Evolutionary conservation across 2,329 filamentous ascomycete species (phyloP).

Genomic region (Aciculosporium take): DNA sequence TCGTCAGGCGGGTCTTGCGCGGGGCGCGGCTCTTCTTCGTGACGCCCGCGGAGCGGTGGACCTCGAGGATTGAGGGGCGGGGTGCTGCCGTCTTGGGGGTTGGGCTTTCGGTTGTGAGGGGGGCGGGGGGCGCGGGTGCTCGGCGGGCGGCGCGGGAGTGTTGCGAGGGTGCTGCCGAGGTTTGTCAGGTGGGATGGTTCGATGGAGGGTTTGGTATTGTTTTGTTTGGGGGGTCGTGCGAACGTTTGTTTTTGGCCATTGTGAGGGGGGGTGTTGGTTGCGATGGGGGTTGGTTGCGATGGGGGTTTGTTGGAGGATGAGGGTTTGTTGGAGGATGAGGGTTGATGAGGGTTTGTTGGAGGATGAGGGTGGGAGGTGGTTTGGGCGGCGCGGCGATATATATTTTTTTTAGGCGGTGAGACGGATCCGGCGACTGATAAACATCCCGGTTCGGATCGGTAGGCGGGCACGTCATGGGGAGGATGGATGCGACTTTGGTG

Average conservation of each 20-base stretch:
- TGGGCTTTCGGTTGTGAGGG: conserved; percentile 61
- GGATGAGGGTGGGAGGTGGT: no score
- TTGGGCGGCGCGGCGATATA: no score
- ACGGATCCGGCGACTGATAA: no score
- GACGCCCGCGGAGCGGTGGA: conserved; percentile 53
- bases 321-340: no score
- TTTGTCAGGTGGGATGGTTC: not conserved
- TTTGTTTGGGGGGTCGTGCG: not conserved
- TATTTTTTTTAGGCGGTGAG: no score
- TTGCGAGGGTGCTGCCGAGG: conserved; percentile 39
- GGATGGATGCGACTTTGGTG: no score
- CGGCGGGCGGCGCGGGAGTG: conserved; percentile 65
- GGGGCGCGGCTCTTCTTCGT: conserved; percentile 48
- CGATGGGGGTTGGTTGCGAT: no score
- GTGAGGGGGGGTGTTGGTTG: not conserved
- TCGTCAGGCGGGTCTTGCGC: conserved; percentile 39
- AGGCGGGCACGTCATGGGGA: no score
- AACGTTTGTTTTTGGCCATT: conserved; percentile 10
- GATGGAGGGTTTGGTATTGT: not conserved
- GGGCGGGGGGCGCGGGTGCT: conserved; percentile 54
- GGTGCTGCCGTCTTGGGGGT: conserved; percentile 36
- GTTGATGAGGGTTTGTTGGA: no score
- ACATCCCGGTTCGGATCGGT: no score
- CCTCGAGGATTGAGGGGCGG: conserved; percentile 53
- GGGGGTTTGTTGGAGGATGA: no score